phyloP scores from a whole-genome alignment of 2,329 filamentous ascomycete genomes.

The Lojkania enalia region DNA sequence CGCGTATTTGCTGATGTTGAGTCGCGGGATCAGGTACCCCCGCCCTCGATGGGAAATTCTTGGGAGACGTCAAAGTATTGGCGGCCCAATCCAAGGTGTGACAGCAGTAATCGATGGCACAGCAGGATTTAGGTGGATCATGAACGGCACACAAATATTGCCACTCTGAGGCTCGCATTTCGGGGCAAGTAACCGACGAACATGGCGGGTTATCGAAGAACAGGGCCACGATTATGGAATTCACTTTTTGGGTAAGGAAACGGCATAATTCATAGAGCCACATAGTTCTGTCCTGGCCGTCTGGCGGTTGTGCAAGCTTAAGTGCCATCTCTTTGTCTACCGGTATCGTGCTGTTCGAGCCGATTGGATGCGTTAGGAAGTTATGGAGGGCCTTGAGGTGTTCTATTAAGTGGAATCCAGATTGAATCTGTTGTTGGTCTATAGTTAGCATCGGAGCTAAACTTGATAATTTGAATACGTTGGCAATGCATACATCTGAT shows the following conservation, averaged over 20 bases:
- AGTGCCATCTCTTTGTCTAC: constrained; percentile 76
- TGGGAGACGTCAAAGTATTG: constrained; percentile 89
- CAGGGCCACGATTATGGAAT: constrained; percentile 87
- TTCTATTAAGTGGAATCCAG: constrained; percentile 95
- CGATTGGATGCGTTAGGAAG: constrained; percentile 68
- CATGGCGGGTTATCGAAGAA: constrained; percentile 90
- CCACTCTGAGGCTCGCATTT: constrained; percentile 99
- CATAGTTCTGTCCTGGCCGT: constrained; percentile 79
- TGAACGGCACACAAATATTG: constrained; percentile 98
- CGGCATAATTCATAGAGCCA: constrained; percentile 99
- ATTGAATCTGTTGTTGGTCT: constrained; percentile 80
- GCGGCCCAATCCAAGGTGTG: constrained; percentile 98
- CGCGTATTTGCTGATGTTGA: constrained; percentile 66
- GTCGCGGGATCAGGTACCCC: constrained; percentile 54
- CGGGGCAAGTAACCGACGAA: constrained; percentile 84
- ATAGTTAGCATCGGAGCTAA: constrained; percentile 20
- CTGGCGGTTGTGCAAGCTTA: constrained; percentile 76
- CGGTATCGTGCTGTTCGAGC: constrained; percentile 63
- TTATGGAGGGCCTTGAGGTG: constrained; percentile 92
- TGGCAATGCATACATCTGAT: constrained; percentile 66
- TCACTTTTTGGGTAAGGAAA: constrained; percentile 92
- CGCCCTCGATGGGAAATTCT: constrained; percentile 90
- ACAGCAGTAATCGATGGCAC: constrained; percentile 98
- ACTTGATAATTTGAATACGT: background rate
- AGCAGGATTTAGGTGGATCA: constrained; percentile 94